Conservation (phyloP, 495 filamentous ascomycete genomes). For the Penicillium taxi region DNA sequence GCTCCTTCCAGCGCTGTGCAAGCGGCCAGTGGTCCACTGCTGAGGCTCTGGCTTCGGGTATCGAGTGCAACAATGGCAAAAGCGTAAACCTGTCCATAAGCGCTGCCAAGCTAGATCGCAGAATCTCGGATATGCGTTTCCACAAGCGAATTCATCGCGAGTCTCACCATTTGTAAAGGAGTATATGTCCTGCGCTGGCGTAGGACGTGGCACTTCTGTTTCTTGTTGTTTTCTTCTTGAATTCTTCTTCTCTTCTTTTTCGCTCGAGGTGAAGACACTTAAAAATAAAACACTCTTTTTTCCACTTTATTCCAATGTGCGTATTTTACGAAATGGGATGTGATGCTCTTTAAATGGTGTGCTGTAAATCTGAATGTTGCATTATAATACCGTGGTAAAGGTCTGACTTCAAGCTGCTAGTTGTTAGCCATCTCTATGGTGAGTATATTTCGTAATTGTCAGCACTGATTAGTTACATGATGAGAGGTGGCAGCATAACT, state of each 20-base stretch:
- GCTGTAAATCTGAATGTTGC: no score
- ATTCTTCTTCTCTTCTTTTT: constrained; percentile 10
- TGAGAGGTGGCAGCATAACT: no score
- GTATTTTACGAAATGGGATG: no score
- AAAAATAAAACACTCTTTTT: not conserved
- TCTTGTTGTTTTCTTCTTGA: constrained; percentile 4
- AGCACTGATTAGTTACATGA: no score
- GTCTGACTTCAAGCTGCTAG: no score
- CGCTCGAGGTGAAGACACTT: not conserved
- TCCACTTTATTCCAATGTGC: not conserved
- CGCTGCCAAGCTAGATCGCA: constrained; percentile 19
- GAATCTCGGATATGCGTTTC: constrained; percentile 26
- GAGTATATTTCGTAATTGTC: no score
- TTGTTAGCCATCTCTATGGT: no score
- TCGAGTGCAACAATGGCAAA: constrained; percentile 48
- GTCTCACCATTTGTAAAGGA: constrained; percentile 18
- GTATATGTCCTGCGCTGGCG: constrained; percentile 16
- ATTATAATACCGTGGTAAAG: no score
- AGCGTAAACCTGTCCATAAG: constrained; percentile 35
- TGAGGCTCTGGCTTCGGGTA: constrained; percentile 51
- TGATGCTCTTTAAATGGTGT: no score
- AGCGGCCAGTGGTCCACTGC: constrained; percentile 50
- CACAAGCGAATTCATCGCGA: constrained; percentile 20
- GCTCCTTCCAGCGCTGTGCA: constrained; percentile 54
- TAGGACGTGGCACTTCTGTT: constrained; percentile 6